These are phyloP conservation scores for Chaetomium fimeti DNA, from an alignment of 495 filamentous ascomycete genomes.

Conservation along the genomic window DNA sequence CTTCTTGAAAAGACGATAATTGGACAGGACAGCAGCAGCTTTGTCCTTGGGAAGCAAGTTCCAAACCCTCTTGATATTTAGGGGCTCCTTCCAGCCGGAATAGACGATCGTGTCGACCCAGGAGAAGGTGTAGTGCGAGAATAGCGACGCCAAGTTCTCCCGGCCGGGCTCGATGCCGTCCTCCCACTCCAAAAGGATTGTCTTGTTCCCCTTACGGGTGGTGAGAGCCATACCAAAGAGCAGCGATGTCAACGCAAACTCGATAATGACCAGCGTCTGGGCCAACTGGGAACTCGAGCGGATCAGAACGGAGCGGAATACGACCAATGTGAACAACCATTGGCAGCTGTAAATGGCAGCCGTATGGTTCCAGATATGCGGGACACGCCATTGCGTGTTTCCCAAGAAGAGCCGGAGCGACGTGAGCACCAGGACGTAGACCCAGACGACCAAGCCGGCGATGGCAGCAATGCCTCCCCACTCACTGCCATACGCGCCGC, in stretches of 20 bases:
- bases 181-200: conserved; percentile 81
- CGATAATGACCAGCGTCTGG: conserved; percentile 59
- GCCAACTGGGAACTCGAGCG: conserved; percentile 65
- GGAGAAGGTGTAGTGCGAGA: conserved; percentile 81
- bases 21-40: conserved; percentile 69
- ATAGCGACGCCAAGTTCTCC: conserved; percentile 81
- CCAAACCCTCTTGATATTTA: conserved; percentile 85
- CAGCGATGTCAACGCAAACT: conserved; percentile 72
- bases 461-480: conserved; percentile 55
- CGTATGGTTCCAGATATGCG: conserved; percentile 89
- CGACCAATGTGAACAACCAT: conserved; percentile 71
- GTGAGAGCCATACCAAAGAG: conserved; percentile 72
- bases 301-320: conserved; percentile 83
- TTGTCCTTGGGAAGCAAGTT: conserved; percentile 87
- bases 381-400: conserved; percentile 63
- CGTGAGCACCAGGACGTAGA: conserved; percentile 75
- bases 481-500: conserved; percentile 34
- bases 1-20: conserved; percentile 83
- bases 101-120: conserved; percentile 91
- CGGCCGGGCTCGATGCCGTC: conserved; percentile 78
- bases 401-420: conserved; percentile 70
- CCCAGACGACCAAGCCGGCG: conserved; percentile 68
- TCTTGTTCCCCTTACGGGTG: conserved; percentile 89
- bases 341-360: conserved; percentile 78
- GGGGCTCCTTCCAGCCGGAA: conserved; percentile 84